A percentile compares a stretch with the other conserved stretches of the same genome.
Conservation (phyloP, 1,284 basidiomycete species). For the Ustilago cynodontis region DNA sequence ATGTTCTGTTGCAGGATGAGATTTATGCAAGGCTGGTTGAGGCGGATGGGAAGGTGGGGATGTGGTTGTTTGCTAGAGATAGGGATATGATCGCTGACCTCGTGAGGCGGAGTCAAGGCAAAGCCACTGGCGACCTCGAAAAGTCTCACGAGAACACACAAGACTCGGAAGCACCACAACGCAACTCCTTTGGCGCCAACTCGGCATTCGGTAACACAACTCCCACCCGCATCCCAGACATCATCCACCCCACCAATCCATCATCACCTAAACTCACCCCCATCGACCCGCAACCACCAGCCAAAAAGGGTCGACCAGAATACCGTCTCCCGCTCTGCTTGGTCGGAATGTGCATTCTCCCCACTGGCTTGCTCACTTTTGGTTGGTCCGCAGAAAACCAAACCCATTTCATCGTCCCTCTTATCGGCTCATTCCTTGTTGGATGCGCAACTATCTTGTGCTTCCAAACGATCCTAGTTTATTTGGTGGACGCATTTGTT, state of each 20-base stretch:
- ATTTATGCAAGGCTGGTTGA: slow-evolving; percentile 69
- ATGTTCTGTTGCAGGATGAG: slow-evolving; percentile 70
- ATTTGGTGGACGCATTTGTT: slow-evolving; percentile 72
- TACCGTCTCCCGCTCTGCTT: slow-evolving; percentile 71
- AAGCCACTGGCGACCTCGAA: slow-evolving; percentile 5
- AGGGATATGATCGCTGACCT: background rate
- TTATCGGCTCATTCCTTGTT: slow-evolving; percentile 57
- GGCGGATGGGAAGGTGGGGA: slow-evolving; percentile 49
- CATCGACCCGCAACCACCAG: background rate
- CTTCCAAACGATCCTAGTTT: slow-evolving; percentile 71
- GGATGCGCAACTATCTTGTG: slow-evolving; percentile 69
- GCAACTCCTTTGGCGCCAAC: slow-evolving; percentile 9
- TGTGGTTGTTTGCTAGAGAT: slow-evolving; percentile 35
- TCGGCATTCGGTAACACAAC: slow-evolving; percentile 22
- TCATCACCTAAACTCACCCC: background rate
- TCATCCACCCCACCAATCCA: background rate
- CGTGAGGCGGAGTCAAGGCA: background rate
- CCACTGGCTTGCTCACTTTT: slow-evolving; percentile 71
- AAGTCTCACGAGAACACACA: background rate
- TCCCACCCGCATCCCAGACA: slow-evolving; percentile 10
- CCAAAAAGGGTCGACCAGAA: slow-evolving; percentile 57
- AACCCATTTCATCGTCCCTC: slow-evolving; percentile 55
- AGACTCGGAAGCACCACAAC: background rate
- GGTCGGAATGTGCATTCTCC: slow-evolving; percentile 72
- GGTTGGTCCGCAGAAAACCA: slow-evolving; percentile 54